Evolutionary conservation across 2,329 filamentous ascomycete genomes (phyloP).

Genomic region (Tolypocladium album): DNA sequence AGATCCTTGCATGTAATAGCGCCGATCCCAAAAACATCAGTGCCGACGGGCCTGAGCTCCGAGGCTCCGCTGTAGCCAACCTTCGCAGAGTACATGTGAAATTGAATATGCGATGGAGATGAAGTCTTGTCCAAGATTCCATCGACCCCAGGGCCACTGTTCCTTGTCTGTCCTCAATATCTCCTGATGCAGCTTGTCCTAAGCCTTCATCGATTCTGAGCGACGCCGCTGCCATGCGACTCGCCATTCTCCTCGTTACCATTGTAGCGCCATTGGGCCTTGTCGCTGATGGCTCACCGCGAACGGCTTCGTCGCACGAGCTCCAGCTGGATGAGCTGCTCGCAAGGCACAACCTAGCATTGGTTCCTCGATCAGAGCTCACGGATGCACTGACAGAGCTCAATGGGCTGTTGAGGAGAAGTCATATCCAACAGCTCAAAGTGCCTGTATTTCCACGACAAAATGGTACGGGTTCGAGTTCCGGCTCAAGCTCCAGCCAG

Average conservation of each 20-base stretch:
- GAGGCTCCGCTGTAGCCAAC: not conserved
- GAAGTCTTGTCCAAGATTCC: not conserved
- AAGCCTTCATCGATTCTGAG: not conserved
- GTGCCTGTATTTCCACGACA: not conserved
- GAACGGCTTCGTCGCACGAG: not conserved
- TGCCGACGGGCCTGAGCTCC: not conserved
- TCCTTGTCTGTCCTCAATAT: not conserved
- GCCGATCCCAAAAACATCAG: not conserved
- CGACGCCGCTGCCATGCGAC: not conserved
- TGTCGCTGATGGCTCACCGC: not conserved
- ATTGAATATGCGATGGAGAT: not conserved
- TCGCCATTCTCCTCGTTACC: not conserved
- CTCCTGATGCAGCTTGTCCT: not conserved
- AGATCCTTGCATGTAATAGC: not conserved
- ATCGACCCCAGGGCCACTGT: not conserved
- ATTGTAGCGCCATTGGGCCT: not conserved
- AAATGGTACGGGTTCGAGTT: not conserved
- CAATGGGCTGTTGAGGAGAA: not conserved
- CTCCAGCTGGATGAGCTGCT: not conserved
- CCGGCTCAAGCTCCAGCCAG: not conserved
- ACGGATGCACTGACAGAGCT: not conserved
- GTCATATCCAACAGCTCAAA: not conserved
- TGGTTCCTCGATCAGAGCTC: not conserved
- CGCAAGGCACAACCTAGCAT: not conserved
- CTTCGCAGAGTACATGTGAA: not conserved